Conservation (phyloP, 345 rosid genomes). For the Eucalyptus regnans region DNA sequence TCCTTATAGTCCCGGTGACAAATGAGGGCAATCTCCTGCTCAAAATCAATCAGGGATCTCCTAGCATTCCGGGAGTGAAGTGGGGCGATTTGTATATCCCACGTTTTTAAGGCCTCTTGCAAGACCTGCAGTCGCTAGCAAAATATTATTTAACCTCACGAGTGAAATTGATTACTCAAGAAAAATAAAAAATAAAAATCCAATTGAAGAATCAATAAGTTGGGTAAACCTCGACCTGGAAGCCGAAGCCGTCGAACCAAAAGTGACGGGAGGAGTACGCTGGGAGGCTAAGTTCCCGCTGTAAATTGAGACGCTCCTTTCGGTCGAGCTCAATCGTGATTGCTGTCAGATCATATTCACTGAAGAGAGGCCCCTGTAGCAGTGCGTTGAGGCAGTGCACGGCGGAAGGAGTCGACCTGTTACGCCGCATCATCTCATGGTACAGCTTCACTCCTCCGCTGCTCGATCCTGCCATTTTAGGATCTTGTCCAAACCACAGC, state of each 20-base stretch:
- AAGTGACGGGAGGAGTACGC: neutral
- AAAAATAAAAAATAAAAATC: neutral
- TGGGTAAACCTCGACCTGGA: neutral
- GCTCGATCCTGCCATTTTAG: neutral
- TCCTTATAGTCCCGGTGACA: neutral
- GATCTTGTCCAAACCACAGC: neutral
- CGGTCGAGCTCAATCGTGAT: neutral
- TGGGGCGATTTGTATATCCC: neutral
- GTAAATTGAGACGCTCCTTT: neutral
- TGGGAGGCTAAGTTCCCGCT: neutral
- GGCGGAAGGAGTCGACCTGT: neutral
- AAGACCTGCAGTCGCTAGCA: neutral
- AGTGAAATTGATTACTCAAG: neutral
- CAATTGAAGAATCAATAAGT: neutral
- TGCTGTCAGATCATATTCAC: neutral
- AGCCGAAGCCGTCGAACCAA: neutral
- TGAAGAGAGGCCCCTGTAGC: neutral
- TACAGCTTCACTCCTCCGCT: neutral
- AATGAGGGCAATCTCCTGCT: neutral
- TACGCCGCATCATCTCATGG: neutral
- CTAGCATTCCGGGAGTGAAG: neutral
- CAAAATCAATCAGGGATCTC: neutral
- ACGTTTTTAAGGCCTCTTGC: neutral
- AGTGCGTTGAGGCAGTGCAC: neutral
- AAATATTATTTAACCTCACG: neutral